Evolutionary conservation across 192 early-diverging fungal genomes (phyloP), one percentile per base, ranked within the genome.

Genomic region (Coemansia sp.): DNA sequence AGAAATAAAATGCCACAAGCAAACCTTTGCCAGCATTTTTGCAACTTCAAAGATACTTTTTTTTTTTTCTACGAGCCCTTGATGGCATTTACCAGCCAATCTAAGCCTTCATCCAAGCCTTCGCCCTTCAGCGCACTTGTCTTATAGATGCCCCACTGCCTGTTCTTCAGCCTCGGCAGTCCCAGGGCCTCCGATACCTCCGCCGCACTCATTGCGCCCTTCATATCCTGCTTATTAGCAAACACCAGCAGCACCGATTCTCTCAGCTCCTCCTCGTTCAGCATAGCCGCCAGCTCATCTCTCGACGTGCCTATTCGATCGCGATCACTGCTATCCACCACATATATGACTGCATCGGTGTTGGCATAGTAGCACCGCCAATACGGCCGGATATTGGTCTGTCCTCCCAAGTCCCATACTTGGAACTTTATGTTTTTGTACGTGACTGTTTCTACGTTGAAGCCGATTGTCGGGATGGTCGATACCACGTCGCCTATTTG

Each of bases 361-460:
- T 97, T 96, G 59, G 91, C 88, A 69, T 97, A 98, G 81, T 98
- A 98, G 83, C 94, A 96, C 68, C 96, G 84, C 96, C 96, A 98
- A 74, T 96, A 97, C 5, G 96, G 96, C 28, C 88, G 83, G 58
- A 94, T 92, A 15, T 81, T 86, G 6, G 89, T 91, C 59, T 95
- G 94, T 28, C 92, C 92, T 39, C 93, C 94, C 40, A 94, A 68
- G 79, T 98, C 92, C 95, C 95, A 94, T 41, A 94, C 96, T 80
- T 96, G 93, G 82, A 98, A 97, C 74, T 94, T 95, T 70, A 98
- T 90, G 80, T 98, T 98, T 57, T 96, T 97, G 80, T 92, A 95
- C 31, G 85, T 82, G 37, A 97, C 90, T 9, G 95, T 95, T 67
- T 95, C 95, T 19, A 95, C 91, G 68, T 88, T 91, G 65, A 88